These are phyloP conservation scores for Papilionanthe hybrid DNA, from an alignment of 116 monocot species.

Conservation along the genomic window DNA sequence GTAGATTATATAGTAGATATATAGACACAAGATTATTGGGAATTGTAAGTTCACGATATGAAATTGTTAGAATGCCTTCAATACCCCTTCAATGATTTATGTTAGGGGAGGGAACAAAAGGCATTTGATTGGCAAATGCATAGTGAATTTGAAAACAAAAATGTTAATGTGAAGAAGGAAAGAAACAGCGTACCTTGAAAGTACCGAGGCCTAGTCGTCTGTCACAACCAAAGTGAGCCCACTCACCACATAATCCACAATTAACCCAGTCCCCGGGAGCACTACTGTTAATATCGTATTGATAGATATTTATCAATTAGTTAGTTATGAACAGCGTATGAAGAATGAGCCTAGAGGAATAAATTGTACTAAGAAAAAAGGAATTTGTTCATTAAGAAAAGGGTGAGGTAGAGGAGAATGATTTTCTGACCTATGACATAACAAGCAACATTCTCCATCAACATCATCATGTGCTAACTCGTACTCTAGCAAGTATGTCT, in stretches of 20 bases:
- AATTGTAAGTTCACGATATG: too few relatives aligned
- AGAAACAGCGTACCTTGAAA: slow-evolving; percentile 61
- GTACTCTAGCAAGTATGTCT: slow-evolving; percentile 93
- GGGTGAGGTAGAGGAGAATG: too few relatives aligned
- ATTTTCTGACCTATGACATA: slow-evolving; percentile 67
- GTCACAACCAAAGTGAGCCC: slow-evolving; percentile 99
- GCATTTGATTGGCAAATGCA: too few relatives aligned
- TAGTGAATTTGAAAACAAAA: too few relatives aligned
- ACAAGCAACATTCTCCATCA: slow-evolving; percentile 90
- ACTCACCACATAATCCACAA: slow-evolving; percentile 88
- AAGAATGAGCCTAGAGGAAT: too few relatives aligned
- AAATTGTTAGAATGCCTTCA: too few relatives aligned
- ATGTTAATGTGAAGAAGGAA: background rate
- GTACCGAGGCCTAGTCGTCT: slow-evolving; percentile 86
- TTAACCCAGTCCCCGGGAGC: slow-evolving; percentile 98
- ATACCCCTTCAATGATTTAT: too few relatives aligned
- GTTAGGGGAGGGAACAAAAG: too few relatives aligned
- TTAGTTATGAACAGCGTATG: background rate
- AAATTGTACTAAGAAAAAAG: too few relatives aligned
- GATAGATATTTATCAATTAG: background rate
- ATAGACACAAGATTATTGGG: too few relatives aligned
- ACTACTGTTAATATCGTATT: slow-evolving; percentile 60
- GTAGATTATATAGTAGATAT: too few relatives aligned
- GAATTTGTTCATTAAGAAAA: too few relatives aligned
- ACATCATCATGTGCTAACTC: slow-evolving; percentile 98